These are phyloP conservation scores for Metschnikowia anglica DNA, from an alignment of 805 yeast species.

Conservation along the genomic window DNA sequence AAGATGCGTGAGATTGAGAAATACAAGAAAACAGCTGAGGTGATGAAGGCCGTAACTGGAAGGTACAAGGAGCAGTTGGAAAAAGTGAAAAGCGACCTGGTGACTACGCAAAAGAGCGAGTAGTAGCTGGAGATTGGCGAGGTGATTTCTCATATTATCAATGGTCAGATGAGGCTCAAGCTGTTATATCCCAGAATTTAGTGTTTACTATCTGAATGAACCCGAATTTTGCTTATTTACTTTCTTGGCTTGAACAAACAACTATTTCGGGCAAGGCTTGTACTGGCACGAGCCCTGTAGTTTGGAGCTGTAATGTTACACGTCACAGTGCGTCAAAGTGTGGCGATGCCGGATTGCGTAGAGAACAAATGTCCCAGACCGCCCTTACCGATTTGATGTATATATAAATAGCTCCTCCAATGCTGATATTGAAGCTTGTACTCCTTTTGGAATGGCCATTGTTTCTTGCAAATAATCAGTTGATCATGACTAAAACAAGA, in stretches of 20 bases:
- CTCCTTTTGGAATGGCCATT: too few relatives aligned
- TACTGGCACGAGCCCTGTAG: not conserved
- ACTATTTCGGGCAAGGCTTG: too few relatives aligned
- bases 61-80: slow-evolving; percentile 11
- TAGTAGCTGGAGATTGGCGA: not conserved
- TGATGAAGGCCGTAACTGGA: slow-evolving; percentile 4
- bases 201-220: too few relatives aligned
- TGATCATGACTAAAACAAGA: too few relatives aligned
- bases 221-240: too few relatives aligned
- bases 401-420: too few relatives aligned
- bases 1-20: slow-evolving; percentile 5
- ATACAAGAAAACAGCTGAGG: slow-evolving; percentile 5
- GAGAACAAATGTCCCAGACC: not conserved
- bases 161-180: too few relatives aligned
- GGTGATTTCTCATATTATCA: too few relatives aligned
- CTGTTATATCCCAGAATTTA: too few relatives aligned
- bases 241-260: too few relatives aligned
- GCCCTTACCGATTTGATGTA: not conserved
- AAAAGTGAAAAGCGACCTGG: slow-evolving; percentile 2
- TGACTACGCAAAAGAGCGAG: not conserved
- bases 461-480: too few relatives aligned
- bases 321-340: not conserved
- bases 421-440: too few relatives aligned
- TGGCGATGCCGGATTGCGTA: not conserved
- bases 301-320: not conserved